These are phyloP conservation scores for Nemania abortiva DNA, from an alignment of 2,329 filamentous ascomycete species.

Conservation along the genomic window DNA sequence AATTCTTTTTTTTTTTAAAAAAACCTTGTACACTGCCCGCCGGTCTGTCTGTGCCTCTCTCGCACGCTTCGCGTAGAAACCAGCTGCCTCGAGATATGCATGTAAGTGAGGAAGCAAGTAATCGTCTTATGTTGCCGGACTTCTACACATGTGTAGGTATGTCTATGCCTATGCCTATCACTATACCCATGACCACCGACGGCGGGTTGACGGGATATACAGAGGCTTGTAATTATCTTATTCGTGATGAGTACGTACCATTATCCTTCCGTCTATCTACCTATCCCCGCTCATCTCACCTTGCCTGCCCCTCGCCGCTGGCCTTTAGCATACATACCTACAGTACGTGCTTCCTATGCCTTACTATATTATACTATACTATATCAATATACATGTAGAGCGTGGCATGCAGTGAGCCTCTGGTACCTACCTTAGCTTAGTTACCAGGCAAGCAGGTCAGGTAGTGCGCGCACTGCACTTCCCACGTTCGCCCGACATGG, in stretches of 20 bases:
- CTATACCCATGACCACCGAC: background rate
- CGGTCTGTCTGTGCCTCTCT: background rate
- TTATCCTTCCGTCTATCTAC: background rate
- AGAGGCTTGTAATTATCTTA: background rate
- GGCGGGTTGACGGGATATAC: background rate
- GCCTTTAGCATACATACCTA: background rate
- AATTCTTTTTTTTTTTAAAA: no score
- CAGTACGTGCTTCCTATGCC: background rate
- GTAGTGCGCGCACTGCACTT: background rate
- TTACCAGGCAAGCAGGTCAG: background rate
- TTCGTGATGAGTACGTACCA: background rate
- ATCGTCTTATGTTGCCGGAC: background rate
- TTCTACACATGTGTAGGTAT: background rate
- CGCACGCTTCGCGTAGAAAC: background rate
- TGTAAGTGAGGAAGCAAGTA: background rate
- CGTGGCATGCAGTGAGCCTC: constrained; percentile 4
- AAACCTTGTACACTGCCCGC: background rate
- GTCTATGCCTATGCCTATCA: background rate
- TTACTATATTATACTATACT: background rate
- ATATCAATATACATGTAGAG: background rate
- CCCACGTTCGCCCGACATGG: background rate
- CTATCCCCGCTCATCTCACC: background rate
- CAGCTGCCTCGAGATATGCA: background rate
- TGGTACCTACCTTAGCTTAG: constrained; percentile 13
- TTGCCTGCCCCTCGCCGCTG: background rate